Conservation (phyloP, 768 basidiomycete genomes). For the Tulasnella sp. region DNA sequence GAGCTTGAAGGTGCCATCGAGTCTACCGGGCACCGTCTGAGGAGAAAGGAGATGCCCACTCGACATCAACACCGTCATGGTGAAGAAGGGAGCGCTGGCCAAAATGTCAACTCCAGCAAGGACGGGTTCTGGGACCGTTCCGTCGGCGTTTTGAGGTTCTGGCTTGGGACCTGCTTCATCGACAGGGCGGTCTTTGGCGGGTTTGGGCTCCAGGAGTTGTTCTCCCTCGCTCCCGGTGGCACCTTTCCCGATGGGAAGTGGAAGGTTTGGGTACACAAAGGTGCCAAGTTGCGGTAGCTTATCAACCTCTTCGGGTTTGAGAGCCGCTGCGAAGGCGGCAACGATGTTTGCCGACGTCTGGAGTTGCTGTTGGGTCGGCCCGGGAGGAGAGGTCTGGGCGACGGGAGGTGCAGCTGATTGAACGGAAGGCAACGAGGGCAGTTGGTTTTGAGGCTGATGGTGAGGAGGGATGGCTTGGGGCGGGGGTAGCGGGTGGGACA, state of each 20-base stretch:
- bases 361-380: background rate
- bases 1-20: conserved; percentile 7
- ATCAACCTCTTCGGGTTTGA: background rate
- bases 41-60: background rate
- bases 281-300: conserved; percentile 11
- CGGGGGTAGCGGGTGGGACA: background rate
- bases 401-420: background rate
- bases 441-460: conserved; percentile 2
- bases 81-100: background rate
- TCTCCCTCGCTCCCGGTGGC: background rate
- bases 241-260: conserved; percentile 7
- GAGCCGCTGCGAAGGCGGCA: background rate
- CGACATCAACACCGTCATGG: background rate
- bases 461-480: background rate
- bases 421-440: background rate
- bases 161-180: background rate
- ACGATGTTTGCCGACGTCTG: conserved; percentile 2
- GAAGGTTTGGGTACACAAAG: conserved; percentile 15
- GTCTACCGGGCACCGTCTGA: background rate
- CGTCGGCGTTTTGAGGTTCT: background rate
- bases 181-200: background rate
- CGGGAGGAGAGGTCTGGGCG: background rate
- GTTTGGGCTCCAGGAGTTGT: conserved; percentile 6
- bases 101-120: background rate
- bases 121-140: background rate